Base-by-base conservation (phyloP, 805 yeast species). In the Hanseniaspora hatyaiensis region DNA sequence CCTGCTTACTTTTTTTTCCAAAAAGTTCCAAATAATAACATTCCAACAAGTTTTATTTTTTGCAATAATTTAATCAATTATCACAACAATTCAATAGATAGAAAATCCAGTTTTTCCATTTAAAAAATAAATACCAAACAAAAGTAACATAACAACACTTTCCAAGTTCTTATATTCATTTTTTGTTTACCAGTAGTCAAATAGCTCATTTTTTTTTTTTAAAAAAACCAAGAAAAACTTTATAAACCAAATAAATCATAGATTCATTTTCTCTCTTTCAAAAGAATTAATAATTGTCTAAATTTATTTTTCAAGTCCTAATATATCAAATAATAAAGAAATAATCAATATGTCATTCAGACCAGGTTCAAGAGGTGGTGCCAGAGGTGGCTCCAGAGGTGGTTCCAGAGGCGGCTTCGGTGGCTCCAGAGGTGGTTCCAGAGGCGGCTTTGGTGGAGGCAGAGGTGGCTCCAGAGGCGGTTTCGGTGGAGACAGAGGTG, bases 331-430 rank as follows among this genome's bases (percentile, higher is more conserved):
- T 38, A 37, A 41, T 20, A 51, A 28, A 42, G 48, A 26, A 8
- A 26, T 8, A 8, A 26, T 26, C n/a, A 61, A 50, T 71, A 84
- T 85, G 94, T 85, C 89, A 64, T 80, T 80, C 64, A 77, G 80
- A 68, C 77, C 83, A 62, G 78, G 77, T 56, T 66, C 72, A 53
- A 58, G 75, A 29, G 44, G 36, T 47, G 66, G 67, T 45, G 59
- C 70, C 41, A 60, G 74, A 51, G 76, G 82, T 54, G 80, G 81
- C 42, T 26, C 29, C 29, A 58, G 64, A 47, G 62, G 70, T 47
- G 66, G 72, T 44, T 55, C 62, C 36, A 62, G 76, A 50, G 77
- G 77, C 49, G 69, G 71, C 39, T 57, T 26, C 51, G 69, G 78
- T 40, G 72, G 70, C 53, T 61, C 62, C 50, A 46, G 63, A 34